Conservation (phyloP, 805 yeast species). For the Kodamaea hsintzibuensis region DNA sequence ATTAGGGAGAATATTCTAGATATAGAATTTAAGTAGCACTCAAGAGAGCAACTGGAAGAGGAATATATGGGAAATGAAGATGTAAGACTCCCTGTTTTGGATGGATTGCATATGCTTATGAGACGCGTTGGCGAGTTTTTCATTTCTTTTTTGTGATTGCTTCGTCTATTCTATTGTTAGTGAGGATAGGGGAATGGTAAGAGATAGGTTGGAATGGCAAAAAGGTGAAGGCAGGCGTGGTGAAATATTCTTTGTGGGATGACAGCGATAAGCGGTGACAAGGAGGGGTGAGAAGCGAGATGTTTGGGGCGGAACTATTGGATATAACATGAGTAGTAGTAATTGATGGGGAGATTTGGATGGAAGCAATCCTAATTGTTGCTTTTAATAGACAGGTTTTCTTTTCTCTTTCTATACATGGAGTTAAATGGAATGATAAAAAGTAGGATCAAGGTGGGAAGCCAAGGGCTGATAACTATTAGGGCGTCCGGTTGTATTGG, state of each 20-base stretch:
- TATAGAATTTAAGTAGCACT: background rate
- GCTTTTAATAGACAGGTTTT: too few relatives aligned
- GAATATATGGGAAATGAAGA: background rate
- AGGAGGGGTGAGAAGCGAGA: background rate
- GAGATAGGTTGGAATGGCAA: background rate
- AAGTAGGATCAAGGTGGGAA: too few relatives aligned
- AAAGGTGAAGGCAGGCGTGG: background rate
- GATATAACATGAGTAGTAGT: too few relatives aligned
- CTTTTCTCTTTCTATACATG: too few relatives aligned
- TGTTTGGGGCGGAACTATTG: too few relatives aligned
- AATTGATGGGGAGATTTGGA: too few relatives aligned
- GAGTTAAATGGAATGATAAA: too few relatives aligned
- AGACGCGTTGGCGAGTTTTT: slow-evolving; percentile 1
- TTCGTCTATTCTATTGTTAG: slow-evolving; percentile 1
- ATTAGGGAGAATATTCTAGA: background rate
- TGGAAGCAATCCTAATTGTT: too few relatives aligned
- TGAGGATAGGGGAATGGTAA: background rate
- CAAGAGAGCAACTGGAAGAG: background rate
- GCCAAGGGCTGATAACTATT: too few relatives aligned
- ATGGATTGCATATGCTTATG: background rate
- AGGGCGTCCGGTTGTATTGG: background rate
- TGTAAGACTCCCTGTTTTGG: background rate
- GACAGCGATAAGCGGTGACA: background rate
- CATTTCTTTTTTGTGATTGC: slow-evolving; percentile 1
- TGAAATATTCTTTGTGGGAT: background rate